phyloP scores from a whole-genome alignment of 371 early-diverging fungal species.

The Mortierella sp. region DNA sequence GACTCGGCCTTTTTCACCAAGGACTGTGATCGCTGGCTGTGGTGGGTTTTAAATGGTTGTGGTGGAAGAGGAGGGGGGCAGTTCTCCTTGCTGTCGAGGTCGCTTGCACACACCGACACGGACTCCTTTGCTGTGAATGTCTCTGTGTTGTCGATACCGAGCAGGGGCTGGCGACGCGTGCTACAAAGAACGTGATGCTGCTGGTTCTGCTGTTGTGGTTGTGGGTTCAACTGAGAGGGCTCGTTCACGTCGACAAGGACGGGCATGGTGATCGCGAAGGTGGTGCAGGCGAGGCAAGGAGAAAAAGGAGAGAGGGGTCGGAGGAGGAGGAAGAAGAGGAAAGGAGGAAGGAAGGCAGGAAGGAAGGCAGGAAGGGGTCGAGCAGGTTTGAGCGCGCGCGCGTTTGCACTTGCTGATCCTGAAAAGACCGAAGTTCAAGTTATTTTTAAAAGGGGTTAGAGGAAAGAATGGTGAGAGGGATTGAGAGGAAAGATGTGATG shows the following conservation, averaged over 20 bases:
- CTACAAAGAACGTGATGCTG: background rate
- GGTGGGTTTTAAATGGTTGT: background rate
- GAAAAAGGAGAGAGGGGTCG: background rate
- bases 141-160: constrained; percentile 10
- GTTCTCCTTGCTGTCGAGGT: background rate
- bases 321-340: background rate
- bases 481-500: too few relatives aligned
- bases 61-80: too few relatives aligned
- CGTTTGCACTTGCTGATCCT: constrained; percentile 7
- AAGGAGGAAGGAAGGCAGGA: background rate
- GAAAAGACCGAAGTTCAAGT: background rate
- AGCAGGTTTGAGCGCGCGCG: constrained; percentile 4
- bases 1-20: background rate
- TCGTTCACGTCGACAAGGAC: constrained; percentile 16
- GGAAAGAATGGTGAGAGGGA: too few relatives aligned
- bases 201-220: background rate
- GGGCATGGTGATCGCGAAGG: constrained; percentile 10
- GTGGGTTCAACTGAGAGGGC: constrained; percentile 7
- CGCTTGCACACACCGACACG: background rate
- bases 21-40: background rate
- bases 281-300: background rate
- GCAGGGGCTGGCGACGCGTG: constrained; percentile 6
- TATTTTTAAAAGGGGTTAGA: constrained; percentile 9
- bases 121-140: background rate
- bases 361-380: background rate